Conservation (phyloP, 208 protist species). For the Strigomonas culicis region DNA sequence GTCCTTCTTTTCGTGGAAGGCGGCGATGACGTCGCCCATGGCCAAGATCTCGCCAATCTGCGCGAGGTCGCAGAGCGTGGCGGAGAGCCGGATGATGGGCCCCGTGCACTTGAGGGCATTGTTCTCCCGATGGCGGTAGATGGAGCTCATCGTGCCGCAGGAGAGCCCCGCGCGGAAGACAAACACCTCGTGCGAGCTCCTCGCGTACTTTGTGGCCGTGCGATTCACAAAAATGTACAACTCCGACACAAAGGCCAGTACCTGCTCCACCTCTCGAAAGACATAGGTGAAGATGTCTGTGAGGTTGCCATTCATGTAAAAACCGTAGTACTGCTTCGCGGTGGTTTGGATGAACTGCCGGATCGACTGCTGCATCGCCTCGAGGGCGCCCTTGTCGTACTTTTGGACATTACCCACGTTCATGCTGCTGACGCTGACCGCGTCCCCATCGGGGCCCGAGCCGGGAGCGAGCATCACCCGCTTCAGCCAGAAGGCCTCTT, state of each 20-base stretch:
- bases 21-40: constrained; percentile 63
- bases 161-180: constrained; percentile 68
- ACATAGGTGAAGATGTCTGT: constrained; percentile 79
- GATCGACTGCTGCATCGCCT: constrained; percentile 43
- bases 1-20: constrained; percentile 60
- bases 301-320: constrained; percentile 82
- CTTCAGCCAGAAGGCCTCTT: constrained; percentile 50
- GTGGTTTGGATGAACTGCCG: constrained; percentile 34
- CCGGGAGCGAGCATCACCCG: constrained; percentile 21
- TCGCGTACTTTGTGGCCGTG: constrained; percentile 57
- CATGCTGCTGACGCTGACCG: too few relatives aligned
- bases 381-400: constrained; percentile 23
- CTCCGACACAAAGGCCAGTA: constrained; percentile 64
- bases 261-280: constrained; percentile 76
- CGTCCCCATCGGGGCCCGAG: too few relatives aligned
- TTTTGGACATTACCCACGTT: constrained; percentile 41
- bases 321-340: constrained; percentile 63
- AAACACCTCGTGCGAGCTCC: constrained; percentile 40
- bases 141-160: constrained; percentile 51
- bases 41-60: constrained; percentile 71
- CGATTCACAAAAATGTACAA: constrained; percentile 73
- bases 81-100: constrained; percentile 60
- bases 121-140: constrained; percentile 52
- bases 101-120: constrained; percentile 66
- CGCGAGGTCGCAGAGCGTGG: constrained; percentile 63